phyloP scores from a whole-genome alignment of 805 yeast species.

The Lachancea nothofagi region DNA sequence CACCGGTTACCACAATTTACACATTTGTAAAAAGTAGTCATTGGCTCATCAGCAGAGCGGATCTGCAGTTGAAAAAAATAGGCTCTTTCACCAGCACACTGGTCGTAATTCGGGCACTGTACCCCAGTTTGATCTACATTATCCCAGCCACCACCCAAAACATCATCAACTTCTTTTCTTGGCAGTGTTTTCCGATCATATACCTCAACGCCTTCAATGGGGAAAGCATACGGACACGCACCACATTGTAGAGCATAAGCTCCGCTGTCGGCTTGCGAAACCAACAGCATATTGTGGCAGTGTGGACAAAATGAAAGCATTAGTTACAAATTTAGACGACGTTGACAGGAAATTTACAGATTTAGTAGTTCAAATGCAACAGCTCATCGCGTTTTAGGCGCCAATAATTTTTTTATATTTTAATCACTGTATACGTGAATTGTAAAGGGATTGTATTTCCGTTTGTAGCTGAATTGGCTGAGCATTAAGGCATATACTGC shows the following conservation, averaged over 20 bases:
- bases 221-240: slow-evolving; percentile 94
- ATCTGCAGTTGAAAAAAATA: slow-evolving; percentile 96
- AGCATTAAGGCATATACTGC: too few relatives aligned
- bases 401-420: too few relatives aligned
- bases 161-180: slow-evolving; percentile 91
- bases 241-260: slow-evolving; percentile 76
- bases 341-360: too few relatives aligned
- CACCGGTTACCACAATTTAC: slow-evolving; percentile 90
- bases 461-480: too few relatives aligned
- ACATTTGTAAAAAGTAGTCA: slow-evolving; percentile 97
- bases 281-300: slow-evolving; percentile 84
- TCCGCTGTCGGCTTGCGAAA: slow-evolving; percentile 53
- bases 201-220: slow-evolving; percentile 75
- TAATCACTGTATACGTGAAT: too few relatives aligned
- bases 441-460: too few relatives aligned
- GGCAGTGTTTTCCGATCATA: slow-evolving; percentile 79
- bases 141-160: slow-evolving; percentile 98
- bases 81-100: slow-evolving; percentile 85
- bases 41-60: slow-evolving; percentile 97
- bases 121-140: slow-evolving; percentile 94
- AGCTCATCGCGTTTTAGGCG: slow-evolving; percentile 6
- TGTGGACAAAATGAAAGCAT: slow-evolving; percentile 96
- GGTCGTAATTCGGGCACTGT: slow-evolving; percentile 77
- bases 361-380: too few relatives aligned
- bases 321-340: too few relatives aligned